Percentiles rank a stretch among this genome's conserved stretches.
phyloP scores from a whole-genome alignment of 2,329 filamentous ascomycete species.

The Alternaria sp. region DNA sequence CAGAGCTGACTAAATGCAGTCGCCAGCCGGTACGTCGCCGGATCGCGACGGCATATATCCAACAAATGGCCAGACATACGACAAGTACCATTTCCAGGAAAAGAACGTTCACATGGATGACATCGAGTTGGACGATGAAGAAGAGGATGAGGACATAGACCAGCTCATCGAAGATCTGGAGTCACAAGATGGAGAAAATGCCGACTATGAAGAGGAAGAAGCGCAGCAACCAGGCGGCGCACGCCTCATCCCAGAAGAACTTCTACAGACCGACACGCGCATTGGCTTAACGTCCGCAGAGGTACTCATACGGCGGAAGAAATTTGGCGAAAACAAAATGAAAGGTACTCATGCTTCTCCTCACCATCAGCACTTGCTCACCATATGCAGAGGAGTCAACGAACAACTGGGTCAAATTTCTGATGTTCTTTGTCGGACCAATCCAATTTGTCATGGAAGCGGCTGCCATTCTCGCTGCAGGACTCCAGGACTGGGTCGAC shows the following conservation, averaged over 20 bases:
- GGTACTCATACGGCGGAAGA: constrained; percentile 68
- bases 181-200: constrained; percentile 75
- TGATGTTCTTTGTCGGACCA: constrained; percentile 82
- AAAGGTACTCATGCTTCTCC: constrained; percentile 53
- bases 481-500: constrained; percentile 89
- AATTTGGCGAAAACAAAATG: constrained; percentile 87
- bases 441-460: constrained; percentile 94
- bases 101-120: constrained; percentile 3
- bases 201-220: constrained; percentile 69
- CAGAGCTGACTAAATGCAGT: constrained; percentile 4
- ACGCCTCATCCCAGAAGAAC: constrained; percentile 72
- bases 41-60: constrained; percentile 9
- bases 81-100: constrained; percentile 14
- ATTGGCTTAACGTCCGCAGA: constrained; percentile 75
- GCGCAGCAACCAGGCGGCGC: constrained; percentile 59
- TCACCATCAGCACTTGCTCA: constrained; percentile 12
- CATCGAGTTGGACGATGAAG: constrained; percentile 66
- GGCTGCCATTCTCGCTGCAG: constrained; percentile 80
- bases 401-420: constrained; percentile 82
- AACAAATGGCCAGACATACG: constrained; percentile 9
- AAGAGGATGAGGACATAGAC: constrained; percentile 84
- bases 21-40: constrained; percentile 6
- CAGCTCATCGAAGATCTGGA: constrained; percentile 87
- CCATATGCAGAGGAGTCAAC: constrained; percentile 73
- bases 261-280: constrained; percentile 77